Evolutionary conservation across 768 basidiomycete species (phyloP), one percentile per base, ranked within the genome.

Genomic region (Podaxis carcinomalis): DNA sequence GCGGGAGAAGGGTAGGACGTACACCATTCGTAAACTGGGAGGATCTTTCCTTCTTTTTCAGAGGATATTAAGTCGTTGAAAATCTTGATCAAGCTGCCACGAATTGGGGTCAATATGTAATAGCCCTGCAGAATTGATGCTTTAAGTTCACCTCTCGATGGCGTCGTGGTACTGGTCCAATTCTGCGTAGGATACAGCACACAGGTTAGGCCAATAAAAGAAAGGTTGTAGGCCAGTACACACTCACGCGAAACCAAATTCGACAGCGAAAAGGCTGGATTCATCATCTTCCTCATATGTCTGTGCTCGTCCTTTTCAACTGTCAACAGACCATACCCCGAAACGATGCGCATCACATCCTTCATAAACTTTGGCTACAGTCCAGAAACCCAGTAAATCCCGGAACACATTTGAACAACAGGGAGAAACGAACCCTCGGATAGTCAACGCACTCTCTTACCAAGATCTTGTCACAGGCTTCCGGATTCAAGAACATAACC

Each of bases 91-190:
- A 81, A 57, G 32, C 70, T 67, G 19, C 5, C 16, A 46, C 44
- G 53, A 4, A n/a, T n/a, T 19, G 21, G 21, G 39, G 50, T 39
- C 16, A 5, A 21, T n/a, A 5, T 14, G 51, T 1, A 36, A n/a
- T 53, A 19, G 14, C 39, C 39, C 32, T 32, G 32, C 25, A 9
- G 28, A 4, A 42, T 37, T 6, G 14, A 6, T 6, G 42, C 14
- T 16, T n/a, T 2, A 32, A n/a, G 40, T 73, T 5, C 56, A 81
- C 81, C 72, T 72, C 56, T 80, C 75, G 51, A 82, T 78, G 1
- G 80, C 69, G 11, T 78, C 74, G 59, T 81, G 78, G 63, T 82
- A 82, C 77, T 81, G 77, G 50, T 81, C 75, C 40, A 74, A 80
- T 63, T 83, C 81, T 83, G 40, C 32, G 13, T 5, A 13, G 11